phyloP scores from a whole-genome alignment of 2,329 filamentous ascomycete species.

The Ceratocystis cubensis region DNA sequence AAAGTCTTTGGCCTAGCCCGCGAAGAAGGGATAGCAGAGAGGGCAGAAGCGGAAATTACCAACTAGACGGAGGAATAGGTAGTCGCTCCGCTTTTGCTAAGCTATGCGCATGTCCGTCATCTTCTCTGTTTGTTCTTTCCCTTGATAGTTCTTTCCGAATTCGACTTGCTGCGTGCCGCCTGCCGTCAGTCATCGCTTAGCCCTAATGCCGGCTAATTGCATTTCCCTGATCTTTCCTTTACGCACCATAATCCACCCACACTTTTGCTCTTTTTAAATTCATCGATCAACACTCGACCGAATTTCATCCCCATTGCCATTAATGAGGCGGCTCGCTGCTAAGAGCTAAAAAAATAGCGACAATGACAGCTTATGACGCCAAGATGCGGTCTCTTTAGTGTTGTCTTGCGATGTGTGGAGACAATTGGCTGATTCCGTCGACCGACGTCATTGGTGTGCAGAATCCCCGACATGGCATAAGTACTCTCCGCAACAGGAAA shows the following conservation, averaged over 20 bases:
- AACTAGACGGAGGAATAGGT: no score
- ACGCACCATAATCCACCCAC: neutral
- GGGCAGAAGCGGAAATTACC: no score
- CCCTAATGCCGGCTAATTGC: neutral
- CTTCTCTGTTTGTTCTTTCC: neutral
- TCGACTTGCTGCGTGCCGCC: neutral
- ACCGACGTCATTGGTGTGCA: neutral
- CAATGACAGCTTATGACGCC: neutral
- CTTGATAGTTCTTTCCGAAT: neutral
- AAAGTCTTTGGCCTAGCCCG: no score
- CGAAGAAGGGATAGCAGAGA: no score
- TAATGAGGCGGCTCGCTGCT: neutral
- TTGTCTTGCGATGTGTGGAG: neutral
- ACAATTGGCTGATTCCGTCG: slow-evolving; percentile 8
- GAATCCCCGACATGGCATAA: neutral
- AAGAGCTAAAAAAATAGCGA: neutral
- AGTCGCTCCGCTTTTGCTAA: no score
- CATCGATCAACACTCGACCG: neutral
- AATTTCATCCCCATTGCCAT: neutral
- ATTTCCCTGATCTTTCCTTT: neutral
- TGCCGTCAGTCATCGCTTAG: neutral
- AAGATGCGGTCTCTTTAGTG: neutral
- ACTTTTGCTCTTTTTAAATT: neutral
- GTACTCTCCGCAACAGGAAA: slow-evolving; percentile 5
- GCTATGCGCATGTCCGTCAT: neutral